Evolutionary conservation across 495 filamentous ascomycete species (phyloP).

Genomic region (Aspergillus coremiiformis): DNA sequence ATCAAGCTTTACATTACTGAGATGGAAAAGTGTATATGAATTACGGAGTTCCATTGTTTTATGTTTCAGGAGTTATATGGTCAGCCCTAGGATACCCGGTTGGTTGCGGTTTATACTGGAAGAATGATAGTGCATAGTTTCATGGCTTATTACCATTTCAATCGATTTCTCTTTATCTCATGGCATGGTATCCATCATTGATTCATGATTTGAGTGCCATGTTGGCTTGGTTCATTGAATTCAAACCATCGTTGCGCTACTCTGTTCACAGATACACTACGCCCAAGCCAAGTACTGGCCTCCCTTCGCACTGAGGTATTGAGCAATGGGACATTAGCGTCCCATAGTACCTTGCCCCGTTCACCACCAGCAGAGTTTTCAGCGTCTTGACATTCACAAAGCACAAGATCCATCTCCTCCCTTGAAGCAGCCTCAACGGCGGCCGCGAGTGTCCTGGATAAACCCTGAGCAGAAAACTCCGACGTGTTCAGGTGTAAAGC

Average conservation of each 20-base stretch:
- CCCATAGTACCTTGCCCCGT: slow-evolving; percentile 38
- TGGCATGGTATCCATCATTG: background rate
- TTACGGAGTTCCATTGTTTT: slow-evolving; percentile 16
- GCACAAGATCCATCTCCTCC: slow-evolving; percentile 25
- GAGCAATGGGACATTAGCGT: slow-evolving; percentile 54
- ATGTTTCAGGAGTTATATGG: slow-evolving; percentile 33
- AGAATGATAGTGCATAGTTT: slow-evolving; percentile 18
- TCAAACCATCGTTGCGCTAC: slow-evolving; percentile 69
- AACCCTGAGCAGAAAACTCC: slow-evolving; percentile 78
- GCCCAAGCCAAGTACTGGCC: slow-evolving; percentile 58
- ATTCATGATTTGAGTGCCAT: background rate
- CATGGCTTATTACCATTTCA: slow-evolving; percentile 1
- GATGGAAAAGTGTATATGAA: slow-evolving; percentile 87
- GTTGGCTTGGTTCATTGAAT: slow-evolving; percentile 30
- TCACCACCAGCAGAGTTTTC: slow-evolving; percentile 19
- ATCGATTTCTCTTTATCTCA: slow-evolving; percentile 3
- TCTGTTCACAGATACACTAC: slow-evolving; percentile 55
- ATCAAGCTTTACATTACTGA: slow-evolving; percentile 96
- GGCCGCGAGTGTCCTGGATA: slow-evolving; percentile 59
- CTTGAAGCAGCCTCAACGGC: slow-evolving; percentile 56
- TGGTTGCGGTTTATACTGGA: slow-evolving; percentile 9
- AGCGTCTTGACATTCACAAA: slow-evolving; percentile 38
- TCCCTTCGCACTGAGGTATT: slow-evolving; percentile 49
- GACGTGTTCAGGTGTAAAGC: slow-evolving; percentile 61
- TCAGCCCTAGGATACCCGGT: slow-evolving; percentile 40